Evolutionary conservation across 768 basidiomycete species (phyloP).

Genomic region (Suillus ampliporus): DNA sequence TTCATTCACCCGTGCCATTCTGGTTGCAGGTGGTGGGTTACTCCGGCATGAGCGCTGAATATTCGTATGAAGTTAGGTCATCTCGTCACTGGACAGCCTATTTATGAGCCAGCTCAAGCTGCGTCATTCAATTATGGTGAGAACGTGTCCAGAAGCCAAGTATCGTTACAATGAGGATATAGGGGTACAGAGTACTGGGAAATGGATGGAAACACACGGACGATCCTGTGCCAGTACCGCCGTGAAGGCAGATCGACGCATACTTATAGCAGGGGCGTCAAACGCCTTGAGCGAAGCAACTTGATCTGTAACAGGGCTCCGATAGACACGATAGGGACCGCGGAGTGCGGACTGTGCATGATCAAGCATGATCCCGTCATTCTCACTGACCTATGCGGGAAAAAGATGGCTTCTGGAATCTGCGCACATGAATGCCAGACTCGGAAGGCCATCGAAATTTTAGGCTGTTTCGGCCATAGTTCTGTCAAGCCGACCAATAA

Average conservation of each 20-base stretch:
- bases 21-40: not conserved
- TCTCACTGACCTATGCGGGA: constrained; percentile 16
- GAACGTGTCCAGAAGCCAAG: not conserved
- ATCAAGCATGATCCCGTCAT: constrained; percentile 5
- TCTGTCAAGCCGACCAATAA: constrained; percentile 9
- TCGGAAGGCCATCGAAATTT: constrained; percentile 11
- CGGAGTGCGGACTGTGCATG: constrained; percentile 20
- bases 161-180: constrained; percentile 7
- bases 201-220: not conserved
- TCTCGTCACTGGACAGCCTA: constrained; percentile 5
- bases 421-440: constrained; percentile 5
- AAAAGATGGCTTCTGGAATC: constrained; percentile 17
- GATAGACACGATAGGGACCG: constrained; percentile 15
- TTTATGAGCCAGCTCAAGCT: not conserved
- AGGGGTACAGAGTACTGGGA: constrained; percentile 1
- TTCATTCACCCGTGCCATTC: constrained; percentile 10
- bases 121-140: constrained; percentile 3
- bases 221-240: not conserved
- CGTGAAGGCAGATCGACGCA: not conserved
- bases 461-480: constrained; percentile 14
- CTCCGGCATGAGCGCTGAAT: constrained; percentile 1
- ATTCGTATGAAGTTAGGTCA: not conserved
- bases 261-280: constrained; percentile 6
- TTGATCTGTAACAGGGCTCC: constrained; percentile 7
- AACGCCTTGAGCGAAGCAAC: not conserved